Base-by-base conservation (phyloP, 2,329 filamentous ascomycete species). In the Apiospora hydei region DNA sequence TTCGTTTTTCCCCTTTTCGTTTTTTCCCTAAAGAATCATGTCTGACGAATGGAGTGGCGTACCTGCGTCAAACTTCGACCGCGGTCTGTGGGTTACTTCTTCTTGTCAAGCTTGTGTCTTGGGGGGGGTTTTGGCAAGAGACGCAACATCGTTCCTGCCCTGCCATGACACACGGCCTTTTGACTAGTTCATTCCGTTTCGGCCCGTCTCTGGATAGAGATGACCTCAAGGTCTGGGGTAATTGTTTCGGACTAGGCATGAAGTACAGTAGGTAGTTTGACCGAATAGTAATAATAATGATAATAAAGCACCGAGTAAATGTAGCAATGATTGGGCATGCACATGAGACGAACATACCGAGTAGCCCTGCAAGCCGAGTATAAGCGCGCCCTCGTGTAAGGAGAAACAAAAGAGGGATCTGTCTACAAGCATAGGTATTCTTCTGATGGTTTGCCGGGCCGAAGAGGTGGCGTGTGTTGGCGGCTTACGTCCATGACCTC, bases 1-100 rank as follows among this genome's bases (percentile, higher is more conserved):
- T n/a, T 49, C 7, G 34, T 18, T 61, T n/a, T 10, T 13, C 38
- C 11, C 16, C 8, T 43, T 10, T n/a, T 49, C 7, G 34, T 1
- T 30, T 30, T 18, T 61, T n/a, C 16, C 53, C 30, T 30, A 16
- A 16, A 38, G 30, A 61, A 38, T 6, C 18, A 7, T 21, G 53
- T 11, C 16, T 1, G 53, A 38, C 30, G 30, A 61, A 61, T 61
- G 53, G 53, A 38, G 8, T 38, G 7, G 53, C 8, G 53, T 61
- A 38, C 53, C 53, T 61, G 53, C 53, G 53, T n/a, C 30, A 61
- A n/a, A 61, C 53, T 61, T 61, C 53, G 16, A n/a, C 16, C 57
- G 18, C 57, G 21, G 57, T 41, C 34, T 64, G 18, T n/a, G 57
- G 57, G 57, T n/a, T 38, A 41, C 10, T 24, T 41, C 21, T 14